Evolutionary conservation across 176 grass and related monocot genomes (phyloP), one percentile per base, ranked within the genome.

Genomic region (Eremochloa ophiuroides): DNA sequence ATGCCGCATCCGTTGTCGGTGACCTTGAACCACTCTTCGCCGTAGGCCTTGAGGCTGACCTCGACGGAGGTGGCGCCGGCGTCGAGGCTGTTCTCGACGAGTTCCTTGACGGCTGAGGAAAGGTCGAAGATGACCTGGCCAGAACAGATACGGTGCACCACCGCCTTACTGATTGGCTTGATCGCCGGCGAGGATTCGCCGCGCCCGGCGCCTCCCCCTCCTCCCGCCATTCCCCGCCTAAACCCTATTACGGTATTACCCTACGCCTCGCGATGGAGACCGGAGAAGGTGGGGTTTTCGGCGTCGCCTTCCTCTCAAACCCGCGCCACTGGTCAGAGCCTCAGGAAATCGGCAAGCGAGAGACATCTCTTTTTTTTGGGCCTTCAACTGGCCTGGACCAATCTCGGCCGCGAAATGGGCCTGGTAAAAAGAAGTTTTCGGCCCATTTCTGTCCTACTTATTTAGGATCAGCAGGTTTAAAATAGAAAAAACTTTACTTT

Each of bases 21-120:
- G 44, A 98, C 92, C 78, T 93, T 95, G 87, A 98, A 95, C 74
- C 75, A 85, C 62, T 95, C 90, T 71, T 95, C 88, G n/a, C 96
- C 93, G 72, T 98, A 84, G 22, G 90, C 84, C 63, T 95, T 95
- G 69, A 98, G 86, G 90, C 58, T 84, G 71, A 98, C 88, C 86
- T 98, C 96, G 76, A 94, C 81, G 56, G 69, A 85, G 82, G 80
- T 93, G 41, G 95, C 88, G 79, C 92, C 88, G n/a, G 95, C 92
- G 88, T 98, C 95, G 59, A 98, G 88, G 77, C 92, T 98, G 80
- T 98, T 98, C 90, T 98, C 95, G 34, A 98, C 90, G 18, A 98
- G 89, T 84, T 98, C 95, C 90, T 98, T 98, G 44, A 98, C 84
- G 48, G 95, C 92, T 33, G 95, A 95, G 8, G 92, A 80, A 29